Evolutionary conservation across 495 filamentous ascomycete genomes (phyloP).

Genomic region (Neurospora sp.): DNA sequence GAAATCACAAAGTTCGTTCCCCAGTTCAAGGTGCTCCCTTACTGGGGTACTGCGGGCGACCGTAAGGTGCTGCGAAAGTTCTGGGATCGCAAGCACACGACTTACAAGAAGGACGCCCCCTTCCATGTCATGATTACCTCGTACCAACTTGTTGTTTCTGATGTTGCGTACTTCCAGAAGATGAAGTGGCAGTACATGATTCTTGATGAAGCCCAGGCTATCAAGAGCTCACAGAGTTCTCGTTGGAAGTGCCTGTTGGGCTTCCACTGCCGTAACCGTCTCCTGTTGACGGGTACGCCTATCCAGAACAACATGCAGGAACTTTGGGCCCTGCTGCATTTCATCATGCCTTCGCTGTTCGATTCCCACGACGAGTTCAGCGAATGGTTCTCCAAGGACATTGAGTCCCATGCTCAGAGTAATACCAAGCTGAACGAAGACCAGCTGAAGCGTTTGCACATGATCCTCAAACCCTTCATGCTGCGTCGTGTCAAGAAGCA

Average conservation of each 20-base stretch:
- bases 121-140: slow-evolving; percentile 97
- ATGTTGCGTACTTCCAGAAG: slow-evolving; percentile 95
- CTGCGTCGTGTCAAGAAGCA: slow-evolving; percentile 98
- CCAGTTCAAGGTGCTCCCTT: slow-evolving; percentile 85
- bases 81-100: slow-evolving; percentile 96
- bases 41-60: slow-evolving; percentile 93
- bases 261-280: slow-evolving; percentile 91
- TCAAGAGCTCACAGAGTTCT: slow-evolving; percentile 94
- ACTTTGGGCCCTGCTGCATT: slow-evolving; percentile 93
- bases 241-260: slow-evolving; percentile 92
- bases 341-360: slow-evolving; percentile 98
- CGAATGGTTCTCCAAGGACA: slow-evolving; percentile 99
- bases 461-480: slow-evolving; percentile 99
- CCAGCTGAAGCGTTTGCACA: slow-evolving; percentile 89
- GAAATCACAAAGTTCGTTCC: slow-evolving; percentile 94
- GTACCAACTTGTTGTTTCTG: slow-evolving; percentile 92
- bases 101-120: slow-evolving; percentile 80
- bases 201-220: slow-evolving; percentile 94
- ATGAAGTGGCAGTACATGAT: slow-evolving; percentile 99
- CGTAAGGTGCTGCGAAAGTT: slow-evolving; percentile 95
- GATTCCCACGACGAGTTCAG: slow-evolving; percentile 99
- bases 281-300: slow-evolving; percentile 90
- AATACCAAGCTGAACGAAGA: slow-evolving; percentile 98
- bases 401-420: slow-evolving; percentile 95
- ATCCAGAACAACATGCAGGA: slow-evolving; percentile 99